Base-by-base conservation (phyloP, 108 stramenopile species). In the Cyclotella baltica region DNA sequence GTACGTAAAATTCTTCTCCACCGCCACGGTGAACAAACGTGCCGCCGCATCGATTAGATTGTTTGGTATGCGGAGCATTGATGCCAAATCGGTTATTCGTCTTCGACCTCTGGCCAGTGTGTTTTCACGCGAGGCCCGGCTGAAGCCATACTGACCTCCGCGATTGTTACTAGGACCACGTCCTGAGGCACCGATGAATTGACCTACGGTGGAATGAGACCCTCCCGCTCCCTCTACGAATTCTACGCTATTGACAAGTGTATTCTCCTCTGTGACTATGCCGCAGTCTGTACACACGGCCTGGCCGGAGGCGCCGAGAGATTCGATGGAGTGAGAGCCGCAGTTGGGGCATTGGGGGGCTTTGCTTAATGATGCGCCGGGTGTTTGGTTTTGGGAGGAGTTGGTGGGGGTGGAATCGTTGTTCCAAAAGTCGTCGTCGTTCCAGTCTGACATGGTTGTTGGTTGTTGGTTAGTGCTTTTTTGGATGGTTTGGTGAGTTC, bases 1-100 rank as follows among this genome's bases (percentile, higher is more conserved):
- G 67, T 97, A 95, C 0, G 95, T 93, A 84, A 98, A 98, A 83
- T 97, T 98, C 85, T 95, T 91, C 73, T 98, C 96, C 25, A 98
- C 95, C 10, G 98, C 98, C 62, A 97, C 86, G 3, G 90, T 90
- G 73, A 94, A 99, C 3, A 97, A 68, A 22, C 97, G 87, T 79
- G 94, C 93, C 2, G 98, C 98, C 9, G 89, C 87, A 87, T 99
- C 98, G 53, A 97, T 90, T 71, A 89, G 95, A 65, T 90, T 86
- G 5, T 80, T 61, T 4, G 90, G 89, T 62, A 99, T 71, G 30
- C 96, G 84, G 70, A 99, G 74, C 3, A 89, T 75, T 19, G 84
- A 75, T 3, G 96, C 96, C 33, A 98, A 92, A 72, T 92, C 92
- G 53, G 90, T 88, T 35, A 99, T 96, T 1, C 86, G 67, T 19